Evolutionary conservation across 495 filamentous ascomycete species (phyloP), one percentile per base, ranked within the genome.

Genomic region (Aspergillus avenaceus): DNA sequence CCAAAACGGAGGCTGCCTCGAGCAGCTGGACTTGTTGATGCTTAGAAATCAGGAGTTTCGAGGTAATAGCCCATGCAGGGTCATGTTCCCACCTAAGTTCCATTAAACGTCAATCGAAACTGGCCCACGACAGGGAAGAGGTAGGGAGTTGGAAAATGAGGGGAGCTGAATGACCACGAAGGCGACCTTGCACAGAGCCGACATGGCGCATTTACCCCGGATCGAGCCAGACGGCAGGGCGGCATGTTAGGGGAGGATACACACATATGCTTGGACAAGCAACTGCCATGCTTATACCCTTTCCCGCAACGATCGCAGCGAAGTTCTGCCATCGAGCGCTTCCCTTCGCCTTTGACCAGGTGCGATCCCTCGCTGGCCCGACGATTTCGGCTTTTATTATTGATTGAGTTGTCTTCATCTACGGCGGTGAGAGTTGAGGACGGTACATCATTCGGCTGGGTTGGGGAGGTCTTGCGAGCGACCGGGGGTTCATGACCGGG

Each of bases 241-340:
- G 67, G 59, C 64, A 66, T 55, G 67, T 19, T 29, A 61, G 65
- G 64, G 59, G 60, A 59, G 58, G 54, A 80, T 83, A 97, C 93
- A 84, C 85, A 98, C 93, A 97, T 90, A 86, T 98, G 93, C 83
- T 98, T 98, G 69, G 89, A 93, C 78, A 98, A 84, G 85, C 93
- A 98, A 79, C 95, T 97, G 84, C 92, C 92, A 83, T 98, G 93
- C 85, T 98, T 98, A 84, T 98, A 98, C 74, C 89, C 91, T 80
- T 98, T 98, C 70, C 93, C 93, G 79, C 93, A 98, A 72, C 88
- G 93, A 64, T 97, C 91, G 75, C 93, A 98, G 72, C 88, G 87
- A 63, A 98, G 80, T 66, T 97, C 92, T 58, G 83, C 82, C 59
- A 84, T 86, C 67, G 74, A 74, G 67, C 83, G 86, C 67, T 85